These are phyloP conservation scores for Mycena floridula DNA, from an alignment of 768 basidiomycete genomes.

Conservation along the genomic window DNA sequence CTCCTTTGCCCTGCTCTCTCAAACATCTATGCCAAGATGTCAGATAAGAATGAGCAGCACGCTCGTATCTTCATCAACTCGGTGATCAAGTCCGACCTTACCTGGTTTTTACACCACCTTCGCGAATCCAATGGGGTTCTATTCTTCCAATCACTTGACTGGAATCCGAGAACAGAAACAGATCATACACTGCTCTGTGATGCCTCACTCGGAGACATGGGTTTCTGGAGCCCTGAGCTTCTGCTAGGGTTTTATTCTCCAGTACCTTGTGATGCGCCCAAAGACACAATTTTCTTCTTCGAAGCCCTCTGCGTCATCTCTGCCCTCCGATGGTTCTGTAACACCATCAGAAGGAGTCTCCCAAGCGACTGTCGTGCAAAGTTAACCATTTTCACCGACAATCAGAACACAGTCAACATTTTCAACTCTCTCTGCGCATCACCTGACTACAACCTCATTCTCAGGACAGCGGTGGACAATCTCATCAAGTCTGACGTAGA, in stretches of 20 bases:
- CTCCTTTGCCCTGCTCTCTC: slow-evolving; percentile 16
- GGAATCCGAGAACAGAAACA: background rate
- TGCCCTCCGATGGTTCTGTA: background rate
- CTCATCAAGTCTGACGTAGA: slow-evolving; percentile 6
- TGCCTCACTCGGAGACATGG: slow-evolving; percentile 1
- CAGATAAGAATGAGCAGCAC: slow-evolving; percentile 10
- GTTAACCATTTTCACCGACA: slow-evolving; percentile 12
- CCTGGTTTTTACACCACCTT: slow-evolving; percentile 3
- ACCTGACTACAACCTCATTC: slow-evolving; percentile 18
- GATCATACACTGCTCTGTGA: slow-evolving; percentile 4
- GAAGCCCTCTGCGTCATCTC: slow-evolving; percentile 6
- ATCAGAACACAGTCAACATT: slow-evolving; percentile 12
- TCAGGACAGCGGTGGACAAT: slow-evolving; percentile 12
- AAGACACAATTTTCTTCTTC: slow-evolving; percentile 6
- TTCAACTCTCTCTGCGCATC: slow-evolving; percentile 10
- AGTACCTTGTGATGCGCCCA: background rate
- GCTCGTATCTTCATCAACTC: slow-evolving; percentile 12
- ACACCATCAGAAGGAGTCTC: too few species aligned
- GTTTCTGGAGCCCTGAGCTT: slow-evolving; percentile 6
- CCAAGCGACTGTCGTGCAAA: background rate
- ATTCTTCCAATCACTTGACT: background rate
- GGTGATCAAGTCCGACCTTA: slow-evolving; percentile 4
- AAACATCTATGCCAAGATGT: slow-evolving; percentile 16
- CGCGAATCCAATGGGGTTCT: background rate
- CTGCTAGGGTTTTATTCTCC: slow-evolving; percentile 3